Evolutionary conservation across 371 early-diverging fungal genomes (phyloP), one percentile per base, ranked within the genome.

Genomic region (Phascolomyces articulosus): DNA sequence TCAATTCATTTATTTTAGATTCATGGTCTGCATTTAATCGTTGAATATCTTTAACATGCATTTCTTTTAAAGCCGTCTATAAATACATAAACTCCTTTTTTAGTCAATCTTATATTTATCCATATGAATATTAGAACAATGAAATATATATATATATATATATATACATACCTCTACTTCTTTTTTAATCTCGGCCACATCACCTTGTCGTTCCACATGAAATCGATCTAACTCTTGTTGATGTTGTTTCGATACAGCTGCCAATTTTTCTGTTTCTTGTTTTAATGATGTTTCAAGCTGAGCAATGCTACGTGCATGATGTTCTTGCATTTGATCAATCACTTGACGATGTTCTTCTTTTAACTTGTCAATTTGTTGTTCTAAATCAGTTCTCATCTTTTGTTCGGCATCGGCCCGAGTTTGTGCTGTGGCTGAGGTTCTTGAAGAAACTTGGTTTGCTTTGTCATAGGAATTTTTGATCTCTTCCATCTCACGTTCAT

Each of bases 261-360:
- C 73, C 9, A 72, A 60, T 40, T 72, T 60, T 4, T 47, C 60
- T 7, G 20, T 62, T 63, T 40, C 72, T 0, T 62, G 23, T 20
- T 67, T 67, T 15, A 74, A 31, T 21, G 68, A 64, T 1, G 66
- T 47, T 55, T 78, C 75, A 2, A 78, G 58, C 40, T 69, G 58
- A 40, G 68, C 67, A 53, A 78, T 62, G 9, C 62, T 44, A 13
- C 51, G 61, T 10, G 47, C 56, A 48, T 78, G 78, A 44, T 78
- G 72, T 8, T 58, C 63, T 63, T 78, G 65, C 48, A 78, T 62
- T 34, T 74, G 69, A 3, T 74, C 72, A 41, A 78, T 67, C 23
- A 70, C 68, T 40, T 75, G 68, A n/a, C 62, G 63, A 62, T 78
- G 75, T 2, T 65, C 65, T 27, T 66, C 21, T 9, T 62, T 64